A percentile compares a stretch with the other conserved stretches of the same genome.
Evolutionary conservation across 2,329 filamentous ascomycete genomes (phyloP).

Genomic region (Monosporascus sp.): DNA sequence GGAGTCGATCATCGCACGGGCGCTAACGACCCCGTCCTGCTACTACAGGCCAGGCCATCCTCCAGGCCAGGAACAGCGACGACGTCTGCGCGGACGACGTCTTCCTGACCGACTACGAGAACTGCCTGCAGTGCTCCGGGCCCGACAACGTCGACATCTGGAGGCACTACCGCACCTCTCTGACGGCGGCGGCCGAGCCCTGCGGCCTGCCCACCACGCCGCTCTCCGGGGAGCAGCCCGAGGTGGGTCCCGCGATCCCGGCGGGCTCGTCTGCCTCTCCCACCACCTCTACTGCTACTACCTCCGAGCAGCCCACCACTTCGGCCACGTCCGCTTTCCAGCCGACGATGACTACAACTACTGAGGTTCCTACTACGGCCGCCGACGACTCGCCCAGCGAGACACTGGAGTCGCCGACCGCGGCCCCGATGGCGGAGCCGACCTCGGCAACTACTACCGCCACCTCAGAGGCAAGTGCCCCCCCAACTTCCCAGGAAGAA

Average conservation of each 20-base stretch:
- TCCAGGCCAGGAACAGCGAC: constrained; percentile 25
- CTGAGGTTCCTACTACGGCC: constrained; percentile 1
- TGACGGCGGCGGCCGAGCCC: constrained; percentile 26
- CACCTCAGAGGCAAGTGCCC: not conserved
- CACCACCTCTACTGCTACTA: constrained; percentile 1
- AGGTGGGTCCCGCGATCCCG: constrained; percentile 10
- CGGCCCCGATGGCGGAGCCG: not conserved
- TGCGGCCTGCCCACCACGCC: constrained; percentile 24
- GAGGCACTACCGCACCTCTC: constrained; percentile 34
- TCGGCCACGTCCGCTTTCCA: not conserved
- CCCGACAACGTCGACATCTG: constrained; percentile 39
- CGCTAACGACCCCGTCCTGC: not conserved
- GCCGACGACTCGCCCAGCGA: not conserved
- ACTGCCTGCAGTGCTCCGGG: constrained; percentile 35
- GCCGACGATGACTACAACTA: not conserved
- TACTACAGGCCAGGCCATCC: constrained; percentile 26
- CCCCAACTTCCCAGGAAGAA: too few species aligned
- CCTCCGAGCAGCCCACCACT: constrained; percentile 1
- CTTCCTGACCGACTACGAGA: constrained; percentile 37
- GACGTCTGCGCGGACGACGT: constrained; percentile 32
- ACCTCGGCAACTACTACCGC: not conserved
- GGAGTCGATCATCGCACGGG: not conserved
- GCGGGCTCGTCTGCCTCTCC: constrained; percentile 5
- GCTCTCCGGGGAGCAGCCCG: constrained; percentile 14
- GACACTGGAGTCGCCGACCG: not conserved